phyloP scores from a whole-genome alignment of 805 yeast genomes.

The Candida sakaeoensis region DNA sequence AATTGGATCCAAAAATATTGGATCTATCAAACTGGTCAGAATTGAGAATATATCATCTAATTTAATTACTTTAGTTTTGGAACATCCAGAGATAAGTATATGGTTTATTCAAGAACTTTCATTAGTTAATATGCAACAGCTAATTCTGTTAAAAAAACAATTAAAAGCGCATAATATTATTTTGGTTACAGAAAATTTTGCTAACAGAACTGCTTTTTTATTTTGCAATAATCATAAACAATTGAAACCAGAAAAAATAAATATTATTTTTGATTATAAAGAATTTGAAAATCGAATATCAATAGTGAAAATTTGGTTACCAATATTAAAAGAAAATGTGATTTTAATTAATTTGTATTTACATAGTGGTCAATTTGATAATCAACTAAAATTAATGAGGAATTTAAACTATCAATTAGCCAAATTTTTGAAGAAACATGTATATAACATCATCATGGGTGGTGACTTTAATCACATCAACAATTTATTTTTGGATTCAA shows the following conservation, averaged over 20 bases:
- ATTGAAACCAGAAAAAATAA: not conserved
- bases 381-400: not conserved
- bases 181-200: not conserved
- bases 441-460: not conserved
- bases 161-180: not conserved
- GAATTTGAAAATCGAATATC: not conserved
- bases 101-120: not conserved
- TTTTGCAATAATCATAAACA: not conserved
- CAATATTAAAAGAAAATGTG: not conserved
- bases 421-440: not conserved
- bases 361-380: not conserved
- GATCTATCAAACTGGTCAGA: not conserved
- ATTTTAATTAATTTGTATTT: not conserved
- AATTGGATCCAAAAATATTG: not conserved
- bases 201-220: not conserved
- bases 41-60: not conserved
- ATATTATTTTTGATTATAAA: not conserved
- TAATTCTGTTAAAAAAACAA: not conserved
- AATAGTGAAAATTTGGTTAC: not conserved
- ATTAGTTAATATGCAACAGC: not conserved
- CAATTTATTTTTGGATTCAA: not conserved
- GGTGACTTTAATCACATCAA: constrained; percentile 1
- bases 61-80: not conserved
- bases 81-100: not conserved
- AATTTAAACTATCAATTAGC: not conserved